A percentile compares a stretch with the other conserved stretches of the same genome.
phyloP scores from a whole-genome alignment of 1,284 basidiomycete genomes.

The Mycena sp. region DNA sequence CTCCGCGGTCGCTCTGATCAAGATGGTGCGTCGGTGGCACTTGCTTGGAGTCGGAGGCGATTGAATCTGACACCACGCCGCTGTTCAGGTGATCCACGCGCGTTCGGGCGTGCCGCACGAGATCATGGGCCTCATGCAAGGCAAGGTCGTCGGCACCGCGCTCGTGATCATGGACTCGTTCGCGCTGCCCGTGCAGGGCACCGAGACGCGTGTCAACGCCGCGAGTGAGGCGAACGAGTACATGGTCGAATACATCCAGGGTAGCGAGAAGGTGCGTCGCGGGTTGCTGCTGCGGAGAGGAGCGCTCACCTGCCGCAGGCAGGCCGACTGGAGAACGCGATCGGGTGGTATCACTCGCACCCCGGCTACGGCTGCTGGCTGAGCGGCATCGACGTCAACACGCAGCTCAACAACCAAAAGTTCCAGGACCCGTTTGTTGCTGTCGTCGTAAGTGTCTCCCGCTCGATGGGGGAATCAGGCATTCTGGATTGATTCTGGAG shows the following conservation, averaged over 20 bases:
- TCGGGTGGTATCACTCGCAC: constrained; percentile 99
- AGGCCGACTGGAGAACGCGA: constrained; percentile 85
- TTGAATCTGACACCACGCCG: not conserved
- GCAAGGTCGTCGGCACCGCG: constrained; percentile 88
- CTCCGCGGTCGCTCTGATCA: constrained; percentile 94
- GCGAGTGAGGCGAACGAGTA: constrained; percentile 97
- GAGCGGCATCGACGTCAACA: constrained; percentile 96
- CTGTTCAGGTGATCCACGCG: constrained; percentile 95
- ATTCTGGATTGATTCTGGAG: too few species aligned
- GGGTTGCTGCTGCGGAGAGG: too few species aligned
- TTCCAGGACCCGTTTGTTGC: constrained; percentile 98
- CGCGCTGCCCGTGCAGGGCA: constrained; percentile 97
- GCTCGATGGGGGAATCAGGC: too few species aligned
- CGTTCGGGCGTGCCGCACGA: constrained; percentile 97
- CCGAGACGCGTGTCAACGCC: constrained; percentile 98
- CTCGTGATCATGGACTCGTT: constrained; percentile 97
- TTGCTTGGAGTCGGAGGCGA: not conserved
- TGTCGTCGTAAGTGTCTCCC: constrained; percentile 78
- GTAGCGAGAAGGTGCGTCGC: constrained; percentile 81
- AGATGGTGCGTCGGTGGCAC: constrained; percentile 78
- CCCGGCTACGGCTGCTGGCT: constrained; percentile 98
- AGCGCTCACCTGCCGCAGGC: constrained; percentile 56
- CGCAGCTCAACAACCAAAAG: constrained; percentile 94
- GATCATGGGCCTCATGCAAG: constrained; percentile 99
- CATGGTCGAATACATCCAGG: constrained; percentile 94